Conservation (phyloP, 768 basidiomycete species). For the Amanita rimosa region DNA sequence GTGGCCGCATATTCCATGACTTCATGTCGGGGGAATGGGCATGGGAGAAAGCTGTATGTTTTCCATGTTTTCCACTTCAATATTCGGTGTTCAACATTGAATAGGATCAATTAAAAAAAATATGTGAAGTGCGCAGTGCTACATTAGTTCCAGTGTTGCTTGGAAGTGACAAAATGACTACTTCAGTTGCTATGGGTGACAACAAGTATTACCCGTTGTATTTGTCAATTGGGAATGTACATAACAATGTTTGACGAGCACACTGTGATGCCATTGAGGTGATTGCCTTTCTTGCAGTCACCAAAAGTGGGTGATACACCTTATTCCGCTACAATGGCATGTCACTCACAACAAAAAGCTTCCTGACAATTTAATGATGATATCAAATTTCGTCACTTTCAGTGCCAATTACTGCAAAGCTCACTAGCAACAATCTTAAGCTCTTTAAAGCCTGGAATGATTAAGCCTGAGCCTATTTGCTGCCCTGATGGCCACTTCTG, state of each 20-base stretch:
- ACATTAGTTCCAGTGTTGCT: conserved; percentile 17
- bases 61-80: not conserved
- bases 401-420: conserved; percentile 18
- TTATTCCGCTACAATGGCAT: not conserved
- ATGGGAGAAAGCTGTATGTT: conserved; percentile 17
- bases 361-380: conserved; percentile 7
- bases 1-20: conserved; percentile 16
- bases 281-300: conserved; percentile 18
- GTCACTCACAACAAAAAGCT: not conserved
- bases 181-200: conserved; percentile 20
- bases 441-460: conserved; percentile 17
- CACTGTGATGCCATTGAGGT: conserved; percentile 15
- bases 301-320: conserved; percentile 14
- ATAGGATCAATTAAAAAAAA: conserved; percentile 10
- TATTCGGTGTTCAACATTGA: not conserved
- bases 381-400: conserved; percentile 16
- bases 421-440: conserved; percentile 15
- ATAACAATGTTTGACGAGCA: conserved; percentile 15
- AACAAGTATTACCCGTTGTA: conserved; percentile 21
- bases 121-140: conserved; percentile 8
- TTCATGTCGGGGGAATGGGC: conserved; percentile 30
- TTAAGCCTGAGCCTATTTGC: conserved; percentile 11
- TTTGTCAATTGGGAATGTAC: conserved; percentile 18
- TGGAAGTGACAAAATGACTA: conserved; percentile 21
- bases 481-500: conserved; percentile 21